Conservation (phyloP, 2,329 filamentous ascomycete species). For the Hymenotorrendiella dingleyae region DNA sequence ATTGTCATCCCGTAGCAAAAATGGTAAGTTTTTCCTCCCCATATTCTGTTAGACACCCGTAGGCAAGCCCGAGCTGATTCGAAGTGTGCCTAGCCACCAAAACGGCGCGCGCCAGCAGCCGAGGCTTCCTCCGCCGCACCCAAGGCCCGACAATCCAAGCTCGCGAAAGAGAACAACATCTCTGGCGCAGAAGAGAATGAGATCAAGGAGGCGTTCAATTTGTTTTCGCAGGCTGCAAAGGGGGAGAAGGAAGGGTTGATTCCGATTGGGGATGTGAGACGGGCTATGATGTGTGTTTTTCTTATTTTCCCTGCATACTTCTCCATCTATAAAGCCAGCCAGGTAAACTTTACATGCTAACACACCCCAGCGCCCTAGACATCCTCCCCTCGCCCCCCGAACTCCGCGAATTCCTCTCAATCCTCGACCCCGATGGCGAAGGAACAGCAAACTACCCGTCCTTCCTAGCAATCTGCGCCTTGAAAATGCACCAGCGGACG, state of each 20-base stretch:
- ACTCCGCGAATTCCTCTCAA: slow-evolving; percentile 67
- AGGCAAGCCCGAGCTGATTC: too few relatives aligned
- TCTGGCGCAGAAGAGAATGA: slow-evolving; percentile 78
- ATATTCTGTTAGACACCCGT: too few relatives aligned
- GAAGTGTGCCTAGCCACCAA: slow-evolving; percentile 22
- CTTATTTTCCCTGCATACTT: background rate
- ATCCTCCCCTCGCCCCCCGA: slow-evolving; percentile 62
- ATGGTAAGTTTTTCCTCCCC: slow-evolving; percentile 6
- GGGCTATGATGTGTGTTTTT: slow-evolving; percentile 59
- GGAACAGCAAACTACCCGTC: slow-evolving; percentile 73
- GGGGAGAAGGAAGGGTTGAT: slow-evolving; percentile 61
- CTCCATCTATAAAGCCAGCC: too few relatives aligned
- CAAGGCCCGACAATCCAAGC: slow-evolving; percentile 67
- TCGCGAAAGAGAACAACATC: slow-evolving; percentile 88
- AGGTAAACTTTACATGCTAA: too few relatives aligned
- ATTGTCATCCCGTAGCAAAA: too few relatives aligned
- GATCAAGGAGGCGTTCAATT: slow-evolving; percentile 81
- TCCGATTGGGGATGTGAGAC: slow-evolving; percentile 47
- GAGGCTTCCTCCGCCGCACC: slow-evolving; percentile 23
- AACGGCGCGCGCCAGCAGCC: slow-evolving; percentile 24
- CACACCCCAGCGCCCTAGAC: slow-evolving; percentile 65
- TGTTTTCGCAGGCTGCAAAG: slow-evolving; percentile 69
- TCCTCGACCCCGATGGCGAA: slow-evolving; percentile 76
- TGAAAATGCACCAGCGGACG: slow-evolving; percentile 66
- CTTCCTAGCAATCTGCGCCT: slow-evolving; percentile 82